Evolutionary conservation across 73 alveolate genomes (phyloP).

Genomic region (Tetrahymena elliotti): DNA sequence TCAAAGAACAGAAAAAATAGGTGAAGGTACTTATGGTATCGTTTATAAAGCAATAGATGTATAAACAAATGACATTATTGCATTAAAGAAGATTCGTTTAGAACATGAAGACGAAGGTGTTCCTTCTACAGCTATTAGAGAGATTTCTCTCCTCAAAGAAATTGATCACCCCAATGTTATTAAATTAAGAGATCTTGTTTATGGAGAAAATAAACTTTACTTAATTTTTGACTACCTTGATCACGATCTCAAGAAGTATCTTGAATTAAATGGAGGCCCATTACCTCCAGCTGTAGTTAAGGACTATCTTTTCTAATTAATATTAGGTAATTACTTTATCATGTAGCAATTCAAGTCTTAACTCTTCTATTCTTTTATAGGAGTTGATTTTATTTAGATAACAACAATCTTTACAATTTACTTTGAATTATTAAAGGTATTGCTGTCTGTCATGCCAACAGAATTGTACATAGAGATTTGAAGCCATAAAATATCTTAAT

Average conservation of each 20-base stretch:
- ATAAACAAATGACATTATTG: constrained; percentile 78
- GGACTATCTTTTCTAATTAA: neutral
- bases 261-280: constrained; percentile 69
- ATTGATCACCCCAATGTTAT: constrained; percentile 87
- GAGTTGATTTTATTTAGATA: neutral
- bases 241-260: constrained; percentile 71
- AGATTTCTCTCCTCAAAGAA: constrained; percentile 79
- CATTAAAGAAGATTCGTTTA: constrained; percentile 84
- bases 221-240: constrained; percentile 76
- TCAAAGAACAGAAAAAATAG: constrained; percentile 81
- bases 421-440: constrained; percentile 60
- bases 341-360: neutral
- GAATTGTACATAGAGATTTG: constrained; percentile 92
- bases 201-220: constrained; percentile 72
- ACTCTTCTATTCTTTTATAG: neutral
- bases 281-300: constrained; percentile 52
- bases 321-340: neutral
- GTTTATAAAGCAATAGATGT: constrained; percentile 80
- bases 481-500: constrained; percentile 84
- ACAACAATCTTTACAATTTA: neutral
- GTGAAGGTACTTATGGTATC: constrained; percentile 96
- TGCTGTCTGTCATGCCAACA: constrained; percentile 78
- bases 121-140: constrained; percentile 91
- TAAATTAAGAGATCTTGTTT: constrained; percentile 68
- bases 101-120: constrained; percentile 96